Percentiles rank a stretch among this genome's conserved stretches.
Evolutionary conservation across 2,329 filamentous ascomycete species (phyloP).

Genomic region (Epichloe amarillans): DNA sequence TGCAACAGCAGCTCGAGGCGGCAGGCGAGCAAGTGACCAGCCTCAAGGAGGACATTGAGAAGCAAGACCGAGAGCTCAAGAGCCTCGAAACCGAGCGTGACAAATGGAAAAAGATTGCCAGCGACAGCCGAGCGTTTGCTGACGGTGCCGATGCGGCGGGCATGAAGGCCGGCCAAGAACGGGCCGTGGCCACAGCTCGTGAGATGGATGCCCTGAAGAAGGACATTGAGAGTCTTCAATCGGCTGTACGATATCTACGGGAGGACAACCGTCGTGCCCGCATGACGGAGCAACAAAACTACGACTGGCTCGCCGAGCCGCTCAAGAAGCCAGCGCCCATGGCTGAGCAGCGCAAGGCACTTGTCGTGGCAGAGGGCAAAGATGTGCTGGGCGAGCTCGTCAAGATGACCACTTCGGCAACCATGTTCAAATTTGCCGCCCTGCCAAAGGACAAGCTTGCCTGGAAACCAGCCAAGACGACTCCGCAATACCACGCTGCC

Average conservation of each 20-base stretch:
- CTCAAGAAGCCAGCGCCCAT: slow-evolving; percentile 33
- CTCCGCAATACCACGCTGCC: slow-evolving; percentile 53
- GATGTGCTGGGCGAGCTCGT: slow-evolving; percentile 54
- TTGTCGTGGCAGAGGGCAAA: slow-evolving; percentile 47
- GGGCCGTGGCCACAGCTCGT: slow-evolving; percentile 54
- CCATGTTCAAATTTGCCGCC: slow-evolving; percentile 44
- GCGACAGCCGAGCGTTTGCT: slow-evolving; percentile 44
- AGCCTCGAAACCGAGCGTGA: slow-evolving; percentile 51
- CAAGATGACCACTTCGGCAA: slow-evolving; percentile 41
- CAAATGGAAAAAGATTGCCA: slow-evolving; percentile 58
- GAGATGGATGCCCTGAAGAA: slow-evolving; percentile 61
- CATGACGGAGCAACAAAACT: slow-evolving; percentile 37
- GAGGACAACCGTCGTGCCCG: slow-evolving; percentile 53
- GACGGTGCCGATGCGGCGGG: slow-evolving; percentile 36
- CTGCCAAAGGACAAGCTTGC: slow-evolving; percentile 47
- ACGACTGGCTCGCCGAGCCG: slow-evolving; percentile 51
- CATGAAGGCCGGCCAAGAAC: slow-evolving; percentile 47
- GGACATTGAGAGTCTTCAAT: slow-evolving; percentile 52
- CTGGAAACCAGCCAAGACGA: slow-evolving; percentile 52
- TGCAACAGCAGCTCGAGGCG: slow-evolving; percentile 46
- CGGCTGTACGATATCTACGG: slow-evolving; percentile 53
- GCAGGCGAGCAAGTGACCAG: slow-evolving; percentile 35
- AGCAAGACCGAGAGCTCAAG: slow-evolving; percentile 54
- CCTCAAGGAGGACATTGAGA: slow-evolving; percentile 51
- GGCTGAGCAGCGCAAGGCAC: slow-evolving; percentile 33